Percentiles rank a stretch among this genome's conserved stretches.
Conservation (phyloP, 1,139 yeast species). For the Yamadazyma dushanensis region DNA sequence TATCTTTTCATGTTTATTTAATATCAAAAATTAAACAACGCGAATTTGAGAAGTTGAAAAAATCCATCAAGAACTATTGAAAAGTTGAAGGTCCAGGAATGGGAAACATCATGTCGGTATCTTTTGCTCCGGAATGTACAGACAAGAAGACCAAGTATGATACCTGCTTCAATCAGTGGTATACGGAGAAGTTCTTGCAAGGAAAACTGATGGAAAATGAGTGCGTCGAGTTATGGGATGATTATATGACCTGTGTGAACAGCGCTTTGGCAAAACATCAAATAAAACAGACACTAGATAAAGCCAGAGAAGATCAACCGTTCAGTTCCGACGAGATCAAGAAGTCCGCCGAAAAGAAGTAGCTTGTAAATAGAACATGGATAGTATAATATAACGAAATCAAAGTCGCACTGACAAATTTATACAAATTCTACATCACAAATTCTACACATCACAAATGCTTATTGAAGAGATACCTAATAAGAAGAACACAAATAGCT, state of each 20-base stretch:
- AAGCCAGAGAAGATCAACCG: constrained; percentile 90
- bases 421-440: neutral
- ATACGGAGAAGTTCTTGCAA: constrained; percentile 80
- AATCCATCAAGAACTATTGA: no score
- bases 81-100: no score
- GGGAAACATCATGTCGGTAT: constrained; percentile 87
- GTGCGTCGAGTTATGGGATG: constrained; percentile 87
- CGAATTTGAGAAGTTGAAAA: no score
- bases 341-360: constrained; percentile 4
- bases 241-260: constrained; percentile 83
- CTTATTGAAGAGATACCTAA: constrained; percentile 50
- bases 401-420: neutral
- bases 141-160: constrained; percentile 83
- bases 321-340: constrained; percentile 46
- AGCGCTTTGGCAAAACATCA: constrained; percentile 71
- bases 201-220: constrained; percentile 78
- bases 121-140: constrained; percentile 97
- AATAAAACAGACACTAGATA: constrained; percentile 81
- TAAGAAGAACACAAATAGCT: constrained; percentile 28
- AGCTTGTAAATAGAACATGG: neutral
- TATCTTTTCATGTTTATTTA: constrained; percentile 34
- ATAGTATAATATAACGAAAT: no score
- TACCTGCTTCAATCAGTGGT: constrained; percentile 92
- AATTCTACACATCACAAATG: constrained; percentile 22
- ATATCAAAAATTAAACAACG: no score